Evolutionary conservation across 2,329 filamentous ascomycete species (phyloP).

Genomic region (Arthrobotrys musiformis): DNA sequence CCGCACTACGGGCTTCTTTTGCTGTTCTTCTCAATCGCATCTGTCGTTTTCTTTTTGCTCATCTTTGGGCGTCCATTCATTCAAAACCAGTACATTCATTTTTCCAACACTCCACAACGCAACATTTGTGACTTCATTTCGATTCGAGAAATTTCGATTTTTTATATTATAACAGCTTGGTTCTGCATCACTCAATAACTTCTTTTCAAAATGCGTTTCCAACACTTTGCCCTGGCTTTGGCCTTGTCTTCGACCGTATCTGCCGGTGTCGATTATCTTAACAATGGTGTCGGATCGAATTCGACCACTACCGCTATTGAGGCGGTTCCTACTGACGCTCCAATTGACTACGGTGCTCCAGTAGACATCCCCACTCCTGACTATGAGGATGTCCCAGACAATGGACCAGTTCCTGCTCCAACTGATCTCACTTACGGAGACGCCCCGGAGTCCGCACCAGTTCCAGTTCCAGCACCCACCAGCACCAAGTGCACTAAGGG

Average conservation of each 20-base stretch:
- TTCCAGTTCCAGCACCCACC: conserved; percentile 2
- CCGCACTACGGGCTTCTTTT: conserved; percentile 38
- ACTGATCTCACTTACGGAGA: conserved; percentile 9
- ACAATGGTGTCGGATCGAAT: conserved; percentile 9
- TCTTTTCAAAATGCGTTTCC: conserved; percentile 55
- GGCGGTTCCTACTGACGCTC: conserved; percentile 8
- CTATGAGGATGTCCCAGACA: conserved; percentile 14
- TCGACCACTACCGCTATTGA: conserved; percentile 1
- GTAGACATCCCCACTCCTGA: neutral
- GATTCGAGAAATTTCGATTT: conserved; percentile 18
- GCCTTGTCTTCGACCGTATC: conserved; percentile 47
- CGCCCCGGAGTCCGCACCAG: neutral
- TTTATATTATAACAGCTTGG: conserved; percentile 44
- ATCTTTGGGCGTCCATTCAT: conserved; percentile 52
- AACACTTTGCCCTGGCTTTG: conserved; percentile 55
- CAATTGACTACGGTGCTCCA: conserved; percentile 26
- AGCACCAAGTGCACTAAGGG: conserved; percentile 44
- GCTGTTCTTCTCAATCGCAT: conserved; percentile 28
- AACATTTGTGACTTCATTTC: conserved; percentile 33
- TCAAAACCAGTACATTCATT: conserved; percentile 36
- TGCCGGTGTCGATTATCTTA: conserved; percentile 31
- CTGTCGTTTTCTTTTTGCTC: conserved; percentile 36
- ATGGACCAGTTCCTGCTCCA: conserved; percentile 21
- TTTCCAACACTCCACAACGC: conserved; percentile 51
- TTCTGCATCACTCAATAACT: conserved; percentile 42